Evolutionary conservation across 768 basidiomycete species (phyloP), one percentile per base, ranked within the genome.

Genomic region (Boletus rufocinnamomeus): DNA sequence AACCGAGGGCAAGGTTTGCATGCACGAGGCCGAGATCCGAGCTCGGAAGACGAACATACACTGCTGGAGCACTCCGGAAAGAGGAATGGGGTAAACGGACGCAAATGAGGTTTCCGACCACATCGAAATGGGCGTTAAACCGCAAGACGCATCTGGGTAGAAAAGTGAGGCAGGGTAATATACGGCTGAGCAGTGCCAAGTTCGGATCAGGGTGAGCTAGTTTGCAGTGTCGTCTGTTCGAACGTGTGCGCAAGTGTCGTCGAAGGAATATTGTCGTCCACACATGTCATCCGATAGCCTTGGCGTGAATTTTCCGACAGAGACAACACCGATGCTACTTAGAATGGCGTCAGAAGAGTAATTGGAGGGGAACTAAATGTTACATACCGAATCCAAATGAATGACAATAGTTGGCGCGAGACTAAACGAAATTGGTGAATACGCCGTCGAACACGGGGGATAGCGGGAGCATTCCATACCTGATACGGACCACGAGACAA

Each of bases 1-100:
- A 14, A 34, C 45, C 21, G 30, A 59, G 34, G 53, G 34, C 30
- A 25, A 50, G 9, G 6, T 5, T n/a, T 25, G 50, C 63, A 57
- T 57, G 55, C 63, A 48, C 49, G 52, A 61, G 41, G 25, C 59
- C 63, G 40, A 57, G 63, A 52, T 54, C 55, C 52, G 19, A 54
- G 41, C 41, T 46, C 38, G 59, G 37, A 61, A 53, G 52, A 64
- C 32, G 50, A 57, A 62, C 54, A 16, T 1, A 63, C 59, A 43
- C 44, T 52, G 63, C 59, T 52, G 8, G 2, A 41, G 41, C 55
- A 28, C 32, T 25, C 27, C 21, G 34, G 37, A 6, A 25, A 63
- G 14, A 50, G 19, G 51, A 27, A n/a, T 2, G n/a, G 9, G 21
- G 49, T 54, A 44, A 59, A 50, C 62, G 38, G 25, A 64, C 10